Conservation (phyloP, 129 eudicot genomes). For the Daucus carota region DNA sequence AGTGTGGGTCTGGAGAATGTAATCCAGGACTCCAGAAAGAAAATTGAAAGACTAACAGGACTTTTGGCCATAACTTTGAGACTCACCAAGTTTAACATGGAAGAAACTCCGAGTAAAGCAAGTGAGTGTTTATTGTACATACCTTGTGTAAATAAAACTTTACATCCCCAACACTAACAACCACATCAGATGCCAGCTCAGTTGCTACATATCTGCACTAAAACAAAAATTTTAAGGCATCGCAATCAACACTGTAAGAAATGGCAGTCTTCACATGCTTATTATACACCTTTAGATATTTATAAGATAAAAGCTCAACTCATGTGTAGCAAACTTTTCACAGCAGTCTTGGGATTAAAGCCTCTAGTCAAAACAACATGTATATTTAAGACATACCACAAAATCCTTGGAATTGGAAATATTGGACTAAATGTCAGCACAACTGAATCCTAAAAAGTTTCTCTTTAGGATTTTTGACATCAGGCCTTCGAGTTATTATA, state of each 20-base stretch:
- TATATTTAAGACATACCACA: background rate
- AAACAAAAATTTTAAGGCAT: conserved; percentile 5
- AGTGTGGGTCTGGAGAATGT: background rate
- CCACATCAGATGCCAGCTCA: conserved; percentile 71
- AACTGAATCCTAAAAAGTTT: background rate
- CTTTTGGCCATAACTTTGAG: background rate
- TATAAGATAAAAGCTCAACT: background rate
- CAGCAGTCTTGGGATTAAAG: background rate
- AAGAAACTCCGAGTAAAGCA: background rate
- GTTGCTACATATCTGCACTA: conserved; percentile 64
- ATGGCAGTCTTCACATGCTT: background rate
- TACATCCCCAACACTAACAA: conserved; percentile 64
- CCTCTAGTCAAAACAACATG: background rate
- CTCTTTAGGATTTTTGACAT: background rate
- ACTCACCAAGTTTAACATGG: conserved; percentile 1
- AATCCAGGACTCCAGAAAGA: too few species aligned
- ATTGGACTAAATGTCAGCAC: background rate
- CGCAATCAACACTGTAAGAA: background rate
- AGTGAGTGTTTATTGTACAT: conserved; percentile 6
- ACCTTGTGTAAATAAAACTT: conserved; percentile 95
- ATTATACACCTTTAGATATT: background rate
- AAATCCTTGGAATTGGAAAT: background rate
- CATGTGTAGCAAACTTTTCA: background rate
- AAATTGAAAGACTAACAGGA: background rate
- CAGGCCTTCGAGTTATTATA: background rate